Evolutionary conservation across 2,329 filamentous ascomycete genomes (phyloP).

Genomic region (Cercospora janseana): DNA sequence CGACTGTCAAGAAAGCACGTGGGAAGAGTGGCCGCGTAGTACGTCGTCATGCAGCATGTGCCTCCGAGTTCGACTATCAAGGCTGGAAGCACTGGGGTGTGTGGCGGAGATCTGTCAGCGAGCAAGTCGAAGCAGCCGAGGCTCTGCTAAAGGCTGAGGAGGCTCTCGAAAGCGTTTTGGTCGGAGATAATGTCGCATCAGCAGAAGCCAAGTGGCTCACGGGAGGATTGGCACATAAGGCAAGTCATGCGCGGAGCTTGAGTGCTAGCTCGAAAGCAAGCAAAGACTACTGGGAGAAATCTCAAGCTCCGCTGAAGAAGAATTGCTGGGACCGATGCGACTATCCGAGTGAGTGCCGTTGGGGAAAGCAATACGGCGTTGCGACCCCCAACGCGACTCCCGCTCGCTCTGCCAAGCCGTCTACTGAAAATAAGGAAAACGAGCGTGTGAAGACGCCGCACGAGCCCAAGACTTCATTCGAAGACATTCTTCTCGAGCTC

Average conservation of each 20-base stretch:
- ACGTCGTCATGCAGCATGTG: slow-evolving; percentile 45
- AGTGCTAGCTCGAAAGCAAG: not conserved
- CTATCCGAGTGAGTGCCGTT: slow-evolving; percentile 49
- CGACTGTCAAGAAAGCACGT: slow-evolving; percentile 39
- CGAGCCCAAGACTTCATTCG: slow-evolving; percentile 29
- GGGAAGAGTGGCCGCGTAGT: slow-evolving; percentile 31
- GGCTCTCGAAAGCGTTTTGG: slow-evolving; percentile 9
- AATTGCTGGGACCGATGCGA: slow-evolving; percentile 49
- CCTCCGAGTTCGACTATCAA: slow-evolving; percentile 53
- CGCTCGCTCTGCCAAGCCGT: not conserved
- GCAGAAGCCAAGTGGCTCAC: slow-evolving; percentile 26
- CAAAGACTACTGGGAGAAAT: slow-evolving; percentile 7
- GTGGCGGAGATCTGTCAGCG: slow-evolving; percentile 41
- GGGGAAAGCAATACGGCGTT: slow-evolving; percentile 38
- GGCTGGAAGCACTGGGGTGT: slow-evolving; percentile 51
- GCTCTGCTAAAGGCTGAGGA: slow-evolving; percentile 22
- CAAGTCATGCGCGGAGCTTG: slow-evolving; percentile 1
- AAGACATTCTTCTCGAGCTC: slow-evolving; percentile 28
- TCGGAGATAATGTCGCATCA: slow-evolving; percentile 9
- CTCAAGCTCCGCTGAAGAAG: slow-evolving; percentile 22
- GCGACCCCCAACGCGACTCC: slow-evolving; percentile 20
- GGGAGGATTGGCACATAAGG: slow-evolving; percentile 19
- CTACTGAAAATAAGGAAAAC: not conserved
- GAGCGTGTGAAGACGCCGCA: slow-evolving; percentile 3
- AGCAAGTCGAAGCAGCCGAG: slow-evolving; percentile 29